Evolutionary conservation across 768 basidiomycete genomes (phyloP), one percentile per base, ranked within the genome.

Genomic region (Leccinum sublutescens): DNA sequence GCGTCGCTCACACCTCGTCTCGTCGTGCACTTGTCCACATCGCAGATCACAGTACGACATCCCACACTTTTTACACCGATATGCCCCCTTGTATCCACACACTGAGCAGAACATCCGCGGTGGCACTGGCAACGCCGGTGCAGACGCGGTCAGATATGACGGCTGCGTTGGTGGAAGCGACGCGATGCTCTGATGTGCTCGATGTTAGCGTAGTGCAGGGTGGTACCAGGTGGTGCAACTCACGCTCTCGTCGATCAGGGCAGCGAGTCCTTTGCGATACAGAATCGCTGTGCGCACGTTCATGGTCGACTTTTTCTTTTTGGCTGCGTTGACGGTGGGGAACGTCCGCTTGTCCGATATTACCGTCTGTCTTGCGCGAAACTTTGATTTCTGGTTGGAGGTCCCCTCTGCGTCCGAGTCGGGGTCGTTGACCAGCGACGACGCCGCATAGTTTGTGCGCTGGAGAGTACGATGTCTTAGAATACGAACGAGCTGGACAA

Each of bases 41-140:
- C 84, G 85, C 45, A 79, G 74, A 70, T 87, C 86, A 63, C 93
- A 94, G 63, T 86, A 93, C 2, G 86, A 78, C 79, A 91, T 79
- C 0, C 85, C 84, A 73, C 93, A 94, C 64, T 82, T 83, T 60
- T 81, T 82, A 75, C 93, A 95, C 56, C 82, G 86, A 69, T 95
- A 94, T 4, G 78, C 77, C 6, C 89, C 91, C 82, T 84, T 89
- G 71, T 90, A 93, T 3, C 93, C 91, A 64, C 93, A 94, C 25
- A 93, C 88, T n/a, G 90, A 85, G 68, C 93, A 95, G 14, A 94
- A 68, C 63, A 84, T 75, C 45, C 90, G 85, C 8, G 87, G 82
- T 6, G 92, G 90, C 58, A 86, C 82, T 1, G 70, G 71, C 0
- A 89, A 76, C 1, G 84, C 78, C 2, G 86, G 82, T 1, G 86